Conservation (phyloP, 441 rosid genomes). For the Flueggea neowawraea region DNA sequence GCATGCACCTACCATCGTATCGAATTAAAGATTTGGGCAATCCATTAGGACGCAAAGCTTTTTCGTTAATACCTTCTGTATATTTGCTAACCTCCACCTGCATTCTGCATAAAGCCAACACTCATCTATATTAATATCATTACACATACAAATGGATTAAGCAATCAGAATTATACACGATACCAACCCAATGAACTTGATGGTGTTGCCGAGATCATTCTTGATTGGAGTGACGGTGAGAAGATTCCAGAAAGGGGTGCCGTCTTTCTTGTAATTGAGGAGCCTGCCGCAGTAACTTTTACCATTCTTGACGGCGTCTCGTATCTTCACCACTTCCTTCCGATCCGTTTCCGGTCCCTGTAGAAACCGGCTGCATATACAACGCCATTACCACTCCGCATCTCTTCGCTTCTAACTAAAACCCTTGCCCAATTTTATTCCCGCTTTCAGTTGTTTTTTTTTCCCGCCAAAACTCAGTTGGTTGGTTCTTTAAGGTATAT, state of each 20-base stretch:
- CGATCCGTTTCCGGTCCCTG: constrained; percentile 87
- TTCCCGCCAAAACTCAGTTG: too few relatives aligned
- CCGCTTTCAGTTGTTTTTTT: too few relatives aligned
- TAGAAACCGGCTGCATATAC: constrained; percentile 77
- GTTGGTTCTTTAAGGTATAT: too few relatives aligned
- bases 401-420: too few relatives aligned
- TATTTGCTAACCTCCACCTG: constrained; percentile 98
- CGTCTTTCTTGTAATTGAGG: constrained; percentile 89
- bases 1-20: constrained; percentile 62
- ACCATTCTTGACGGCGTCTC: constrained; percentile 68
- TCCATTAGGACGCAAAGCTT: constrained; percentile 89
- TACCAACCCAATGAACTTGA: constrained; percentile 88
- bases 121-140: neutral
- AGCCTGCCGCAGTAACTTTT: constrained; percentile 83
- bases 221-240: constrained; percentile 90
- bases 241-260: constrained; percentile 95
- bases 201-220: constrained; percentile 68
- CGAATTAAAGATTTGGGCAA: constrained; percentile 81
- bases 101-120: constrained; percentile 52
- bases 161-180: neutral
- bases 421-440: too few relatives aligned
- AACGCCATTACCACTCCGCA: neutral
- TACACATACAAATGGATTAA: too few relatives aligned
- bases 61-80: constrained; percentile 84
- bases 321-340: constrained; percentile 69